phyloP scores from a whole-genome alignment of 495 filamentous ascomycete species.

The Podospora pseudocomata region DNA sequence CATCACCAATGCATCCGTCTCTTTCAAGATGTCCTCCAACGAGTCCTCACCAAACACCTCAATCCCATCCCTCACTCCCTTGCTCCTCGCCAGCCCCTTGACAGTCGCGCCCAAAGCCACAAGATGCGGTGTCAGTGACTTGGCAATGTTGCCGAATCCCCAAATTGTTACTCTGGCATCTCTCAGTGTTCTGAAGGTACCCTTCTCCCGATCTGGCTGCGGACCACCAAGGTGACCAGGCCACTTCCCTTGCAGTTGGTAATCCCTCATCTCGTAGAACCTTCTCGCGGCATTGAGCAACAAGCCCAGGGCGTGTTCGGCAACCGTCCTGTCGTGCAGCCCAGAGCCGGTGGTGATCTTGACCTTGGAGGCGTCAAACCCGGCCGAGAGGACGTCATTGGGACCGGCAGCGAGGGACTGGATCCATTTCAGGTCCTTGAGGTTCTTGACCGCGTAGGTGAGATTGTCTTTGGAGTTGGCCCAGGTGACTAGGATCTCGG shows the following conservation, averaged over 20 bases:
- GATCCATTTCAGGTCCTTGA: conserved; percentile 57
- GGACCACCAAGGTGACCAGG: conserved; percentile 55
- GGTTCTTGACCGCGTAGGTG: conserved; percentile 43
- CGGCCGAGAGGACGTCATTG: conserved; percentile 57
- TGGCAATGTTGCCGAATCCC: conserved; percentile 82
- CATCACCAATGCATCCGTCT: conserved; percentile 71
- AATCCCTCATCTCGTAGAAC: conserved; percentile 58
- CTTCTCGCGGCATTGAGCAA: conserved; percentile 48
- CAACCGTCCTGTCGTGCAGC: conserved; percentile 58
- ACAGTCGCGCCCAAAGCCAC: conserved; percentile 51
- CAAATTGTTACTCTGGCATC: conserved; percentile 56
- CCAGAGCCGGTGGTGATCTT: conserved; percentile 55
- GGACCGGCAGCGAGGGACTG: conserved; percentile 59
- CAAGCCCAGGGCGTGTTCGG: conserved; percentile 55
- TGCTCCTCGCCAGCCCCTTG: conserved; percentile 45
- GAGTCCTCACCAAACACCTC: conserved; percentile 48
- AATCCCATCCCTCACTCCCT: conserved; percentile 57
- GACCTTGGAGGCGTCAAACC: conserved; percentile 47
- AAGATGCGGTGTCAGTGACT: conserved; percentile 68
- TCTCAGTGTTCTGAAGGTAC: conserved; percentile 51
- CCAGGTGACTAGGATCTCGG: conserved; percentile 57
- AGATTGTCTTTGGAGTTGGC: conserved; percentile 52
- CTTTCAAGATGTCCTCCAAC: conserved; percentile 56
- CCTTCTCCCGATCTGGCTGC: conserved; percentile 47
- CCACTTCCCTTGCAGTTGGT: conserved; percentile 51